Evolutionary conservation across 495 filamentous ascomycete species (phyloP).

Genomic region (Penicillium cosmopolitanum): DNA sequence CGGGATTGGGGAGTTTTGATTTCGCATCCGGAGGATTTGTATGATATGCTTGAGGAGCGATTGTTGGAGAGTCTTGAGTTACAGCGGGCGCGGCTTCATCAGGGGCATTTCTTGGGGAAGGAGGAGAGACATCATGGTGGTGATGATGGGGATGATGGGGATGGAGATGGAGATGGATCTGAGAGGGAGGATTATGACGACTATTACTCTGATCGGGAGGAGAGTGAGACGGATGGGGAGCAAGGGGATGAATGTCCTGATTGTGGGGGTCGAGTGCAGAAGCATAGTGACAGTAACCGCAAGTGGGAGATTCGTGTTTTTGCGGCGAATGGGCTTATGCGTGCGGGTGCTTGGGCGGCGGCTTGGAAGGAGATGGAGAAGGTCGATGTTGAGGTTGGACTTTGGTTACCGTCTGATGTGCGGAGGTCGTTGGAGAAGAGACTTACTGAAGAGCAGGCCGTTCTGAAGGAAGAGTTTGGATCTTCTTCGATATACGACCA

Average conservation of each 20-base stretch:
- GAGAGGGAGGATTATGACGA: slow-evolving; percentile 29
- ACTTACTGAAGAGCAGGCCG: slow-evolving; percentile 29
- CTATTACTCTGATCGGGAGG: slow-evolving; percentile 26
- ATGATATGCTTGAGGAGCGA: slow-evolving; percentile 88
- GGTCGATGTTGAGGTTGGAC: slow-evolving; percentile 88
- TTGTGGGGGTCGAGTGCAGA: slow-evolving; percentile 59
- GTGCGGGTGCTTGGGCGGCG: slow-evolving; percentile 86
- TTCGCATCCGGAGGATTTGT: slow-evolving; percentile 86
- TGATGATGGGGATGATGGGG: slow-evolving; percentile 37
- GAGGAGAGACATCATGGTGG: slow-evolving; percentile 29
- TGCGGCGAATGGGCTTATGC: slow-evolving; percentile 92
- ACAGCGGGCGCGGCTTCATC: slow-evolving; percentile 70
- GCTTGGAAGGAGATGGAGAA: slow-evolving; percentile 98
- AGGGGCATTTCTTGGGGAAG: slow-evolving; percentile 67
- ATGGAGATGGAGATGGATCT: slow-evolving; percentile 29
- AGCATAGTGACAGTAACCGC: slow-evolving; percentile 47
- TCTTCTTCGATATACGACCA: background rate
- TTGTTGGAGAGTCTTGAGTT: slow-evolving; percentile 87
- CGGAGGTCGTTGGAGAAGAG: slow-evolving; percentile 49
- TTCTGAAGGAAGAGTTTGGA: slow-evolving; percentile 14
- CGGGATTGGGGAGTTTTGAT: slow-evolving; percentile 81
- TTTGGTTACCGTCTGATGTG: slow-evolving; percentile 63
- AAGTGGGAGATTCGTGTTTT: slow-evolving; percentile 88
- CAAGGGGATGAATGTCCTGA: slow-evolving; percentile 61
- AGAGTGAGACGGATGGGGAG: slow-evolving; percentile 40